phyloP scores from a whole-genome alignment of 106 monocot species.

The Allium cepa region DNA sequence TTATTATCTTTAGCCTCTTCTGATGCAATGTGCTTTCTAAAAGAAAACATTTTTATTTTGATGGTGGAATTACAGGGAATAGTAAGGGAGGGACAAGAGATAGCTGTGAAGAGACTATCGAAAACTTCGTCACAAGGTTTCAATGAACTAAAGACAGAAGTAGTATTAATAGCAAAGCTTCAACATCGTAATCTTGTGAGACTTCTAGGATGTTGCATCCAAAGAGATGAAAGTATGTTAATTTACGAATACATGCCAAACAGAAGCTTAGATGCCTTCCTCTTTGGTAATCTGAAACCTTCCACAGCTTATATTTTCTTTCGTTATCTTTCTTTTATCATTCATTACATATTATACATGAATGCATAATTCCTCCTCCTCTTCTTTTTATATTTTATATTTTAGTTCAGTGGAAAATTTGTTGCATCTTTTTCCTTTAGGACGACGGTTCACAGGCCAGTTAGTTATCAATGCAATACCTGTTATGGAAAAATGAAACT shows the following conservation, averaged over 20 bases:
- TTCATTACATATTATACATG: background rate
- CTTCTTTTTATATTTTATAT: background rate
- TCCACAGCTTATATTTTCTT: background rate
- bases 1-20: no score
- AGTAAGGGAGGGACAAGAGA: conserved; percentile 9
- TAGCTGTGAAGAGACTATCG: conserved; percentile 32
- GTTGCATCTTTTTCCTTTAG: no score
- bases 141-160: conserved; percentile 22
- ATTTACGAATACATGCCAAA: conserved; percentile 29
- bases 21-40: no score
- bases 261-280: conserved; percentile 18
- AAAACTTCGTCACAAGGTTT: conserved; percentile 16
- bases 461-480: no score
- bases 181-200: conserved; percentile 27
- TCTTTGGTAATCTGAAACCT: conserved; percentile 12
- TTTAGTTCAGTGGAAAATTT: no score
- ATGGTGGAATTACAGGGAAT: conserved; percentile 2
- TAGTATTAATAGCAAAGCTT: conserved; percentile 19
- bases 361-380: background rate
- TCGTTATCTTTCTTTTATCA: background rate
- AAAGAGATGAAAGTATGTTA: conserved; percentile 19
- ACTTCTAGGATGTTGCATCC: conserved; percentile 18
- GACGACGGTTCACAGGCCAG: no score
- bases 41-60: no score
- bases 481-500: no score